Evolutionary conservation across 768 basidiomycete species (phyloP), one percentile per base, ranked within the genome.

Genomic region (Clavaria fumosa): DNA sequence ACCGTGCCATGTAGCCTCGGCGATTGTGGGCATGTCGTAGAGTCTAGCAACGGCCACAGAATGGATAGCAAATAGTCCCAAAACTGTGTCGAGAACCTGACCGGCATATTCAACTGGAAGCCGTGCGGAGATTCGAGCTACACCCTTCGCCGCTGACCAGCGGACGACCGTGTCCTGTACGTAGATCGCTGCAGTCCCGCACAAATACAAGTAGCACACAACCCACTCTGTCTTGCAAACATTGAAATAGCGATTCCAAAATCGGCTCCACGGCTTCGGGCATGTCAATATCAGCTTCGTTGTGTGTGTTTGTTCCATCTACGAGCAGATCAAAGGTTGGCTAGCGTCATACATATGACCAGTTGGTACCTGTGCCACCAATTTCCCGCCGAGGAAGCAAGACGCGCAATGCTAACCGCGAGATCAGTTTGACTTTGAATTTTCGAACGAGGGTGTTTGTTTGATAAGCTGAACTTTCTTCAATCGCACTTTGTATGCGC

Each of bases 1-100:
- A 4, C 95, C 95, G 57, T 99, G 95, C 89, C 91, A 95, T 36
- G 82, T 83, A 42, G 69, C 67, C 56, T 96, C 90, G 19, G 89
- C 82, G 34, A 77, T 61, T 7, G 80, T 66, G 23, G 78, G 75
- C 47, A 84, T 64, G 50, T 82, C 80, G 48, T 78, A 78, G 31
- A 80, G 50, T 41, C 60, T 69, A 10, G 74, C 72, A 5, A 68
- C 74, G 17, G 66, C 69, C 6, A 76, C 55, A 17, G 75, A 76
- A 51, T 85, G 85, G 34, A 82, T 75, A 5, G 66, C 58, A 53
- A 90, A 95, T n/a, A 88, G 60, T 1, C 63, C 67, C 42, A 90
- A 60, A 23, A 89, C 60, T 4, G 75, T 84, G 37, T 82, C 77
- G 3, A 93, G 57, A n/a, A 97, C 76, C 52, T 97, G 88, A 23